Conservation (phyloP, 2,329 filamentous ascomycete genomes). For the Boeremia exigua region DNA sequence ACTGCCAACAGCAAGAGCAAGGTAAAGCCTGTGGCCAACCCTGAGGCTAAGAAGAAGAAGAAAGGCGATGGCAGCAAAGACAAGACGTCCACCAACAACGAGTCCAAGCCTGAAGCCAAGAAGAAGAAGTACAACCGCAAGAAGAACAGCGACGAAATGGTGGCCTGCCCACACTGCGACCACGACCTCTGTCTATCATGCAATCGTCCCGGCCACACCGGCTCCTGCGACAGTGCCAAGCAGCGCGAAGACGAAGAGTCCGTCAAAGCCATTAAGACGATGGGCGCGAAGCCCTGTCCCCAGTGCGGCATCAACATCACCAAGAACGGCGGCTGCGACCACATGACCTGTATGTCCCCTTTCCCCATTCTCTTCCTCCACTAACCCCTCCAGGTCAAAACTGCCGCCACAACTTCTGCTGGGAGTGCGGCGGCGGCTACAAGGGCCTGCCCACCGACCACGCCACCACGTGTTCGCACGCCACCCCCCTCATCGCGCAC, state of each 20-base stretch:
- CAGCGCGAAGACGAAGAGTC: conserved; percentile 26
- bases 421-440: conserved; percentile 24
- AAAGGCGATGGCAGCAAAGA: conserved; percentile 19
- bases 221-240: conserved; percentile 25
- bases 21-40: not conserved
- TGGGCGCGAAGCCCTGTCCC: conserved; percentile 38
- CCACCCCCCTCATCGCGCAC: conserved; percentile 15
- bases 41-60: not conserved
- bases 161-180: conserved; percentile 35
- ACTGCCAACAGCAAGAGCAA: not conserved
- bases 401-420: conserved; percentile 34
- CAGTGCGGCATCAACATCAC: conserved; percentile 33
- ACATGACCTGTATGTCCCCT: conserved; percentile 31
- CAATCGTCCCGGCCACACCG: conserved; percentile 27
- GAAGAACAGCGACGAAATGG: conserved; percentile 2
- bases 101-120: not conserved
- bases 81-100: not conserved
- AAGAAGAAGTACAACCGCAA: not conserved
- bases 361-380: no score
- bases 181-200: conserved; percentile 28
- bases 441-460: conserved; percentile 7
- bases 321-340: conserved; percentile 36
- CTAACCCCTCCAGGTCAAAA: conserved; percentile 3
- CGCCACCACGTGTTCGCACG: conserved; percentile 14
- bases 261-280: conserved; percentile 18